Conservation (phyloP, 2,329 filamentous ascomycete species). For the Aspergillus amoenus region DNA sequence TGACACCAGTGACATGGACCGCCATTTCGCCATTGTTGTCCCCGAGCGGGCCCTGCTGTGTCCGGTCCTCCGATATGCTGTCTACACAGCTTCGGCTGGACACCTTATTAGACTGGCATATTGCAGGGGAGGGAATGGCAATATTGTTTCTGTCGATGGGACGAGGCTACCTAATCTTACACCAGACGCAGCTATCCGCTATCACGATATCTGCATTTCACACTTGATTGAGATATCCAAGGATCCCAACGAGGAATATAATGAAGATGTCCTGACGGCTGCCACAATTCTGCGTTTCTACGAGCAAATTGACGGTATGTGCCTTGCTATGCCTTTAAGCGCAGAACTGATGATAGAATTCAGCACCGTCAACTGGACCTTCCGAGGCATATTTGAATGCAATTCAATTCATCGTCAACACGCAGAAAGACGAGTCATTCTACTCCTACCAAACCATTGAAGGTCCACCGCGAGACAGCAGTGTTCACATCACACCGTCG, state of each 20-base stretch:
- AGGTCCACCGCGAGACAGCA: constrained; percentile 10
- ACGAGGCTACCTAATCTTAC: not conserved
- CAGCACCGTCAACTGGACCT: constrained; percentile 12
- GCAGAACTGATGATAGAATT: constrained; percentile 21
- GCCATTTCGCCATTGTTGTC: constrained; percentile 7
- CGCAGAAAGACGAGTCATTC: not conserved
- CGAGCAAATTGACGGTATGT: constrained; percentile 57
- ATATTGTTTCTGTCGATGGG: not conserved
- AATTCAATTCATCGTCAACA: constrained; percentile 15
- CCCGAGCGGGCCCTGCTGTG: constrained; percentile 8
- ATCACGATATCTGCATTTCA: constrained; percentile 10
- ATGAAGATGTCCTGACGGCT: constrained; percentile 56
- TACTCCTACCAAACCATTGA: constrained; percentile 16
- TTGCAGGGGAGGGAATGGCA: not conserved
- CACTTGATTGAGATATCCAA: constrained; percentile 27
- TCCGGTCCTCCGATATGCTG: constrained; percentile 5
- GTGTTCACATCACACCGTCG: constrained; percentile 19
- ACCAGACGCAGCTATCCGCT: not conserved
- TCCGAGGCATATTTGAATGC: constrained; percentile 16
- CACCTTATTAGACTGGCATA: constrained; percentile 1
- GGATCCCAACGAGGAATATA: constrained; percentile 41
- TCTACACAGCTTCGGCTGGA: constrained; percentile 8
- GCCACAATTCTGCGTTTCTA: constrained; percentile 58
- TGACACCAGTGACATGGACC: constrained; percentile 7
- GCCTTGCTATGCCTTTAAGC: constrained; percentile 43